A percentile compares a stretch with the other conserved stretches of the same genome.
These are phyloP conservation scores for Falciphora oryzae DNA, from an alignment of 2,329 filamentous ascomycete species.

Conservation along the genomic window DNA sequence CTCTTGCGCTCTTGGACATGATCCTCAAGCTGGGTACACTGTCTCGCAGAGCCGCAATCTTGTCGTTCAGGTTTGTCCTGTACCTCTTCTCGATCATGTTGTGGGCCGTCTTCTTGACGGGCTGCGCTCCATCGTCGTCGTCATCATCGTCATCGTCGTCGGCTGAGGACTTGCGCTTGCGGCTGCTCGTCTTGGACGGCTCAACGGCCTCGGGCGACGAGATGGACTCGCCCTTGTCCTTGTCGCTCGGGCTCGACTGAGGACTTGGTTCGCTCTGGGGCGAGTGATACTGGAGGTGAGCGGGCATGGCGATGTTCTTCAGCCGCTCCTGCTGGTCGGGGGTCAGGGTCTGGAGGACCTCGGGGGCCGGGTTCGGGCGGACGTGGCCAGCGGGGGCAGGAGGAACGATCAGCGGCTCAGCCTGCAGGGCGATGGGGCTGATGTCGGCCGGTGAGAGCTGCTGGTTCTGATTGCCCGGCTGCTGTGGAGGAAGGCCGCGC, in stretches of 20 bases:
- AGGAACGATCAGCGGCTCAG: constrained; percentile 22
- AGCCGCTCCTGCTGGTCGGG: constrained; percentile 56
- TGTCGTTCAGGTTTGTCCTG: constrained; percentile 92
- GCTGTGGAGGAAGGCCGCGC: constrained; percentile 22
- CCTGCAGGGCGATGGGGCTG: constrained; percentile 31
- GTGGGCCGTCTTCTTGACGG: constrained; percentile 84
- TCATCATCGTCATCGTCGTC: constrained; percentile 59
- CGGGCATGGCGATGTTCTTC: constrained; percentile 59
- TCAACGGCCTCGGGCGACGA: constrained; percentile 55
- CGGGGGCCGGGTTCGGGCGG: constrained; percentile 25
- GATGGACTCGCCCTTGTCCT: constrained; percentile 37
- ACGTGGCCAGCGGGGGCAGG: constrained; percentile 22
- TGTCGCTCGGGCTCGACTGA: constrained; percentile 45
- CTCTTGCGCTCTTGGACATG: constrained; percentile 66
- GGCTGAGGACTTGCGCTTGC: constrained; percentile 66
- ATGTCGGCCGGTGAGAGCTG: constrained; percentile 28
- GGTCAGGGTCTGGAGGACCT: constrained; percentile 39
- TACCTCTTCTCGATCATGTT: constrained; percentile 99
- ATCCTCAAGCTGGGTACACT: constrained; percentile 86
- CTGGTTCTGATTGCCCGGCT: constrained; percentile 13
- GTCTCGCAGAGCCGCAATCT: constrained; percentile 86
- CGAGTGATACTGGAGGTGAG: constrained; percentile 54
- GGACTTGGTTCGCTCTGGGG: constrained; percentile 54
- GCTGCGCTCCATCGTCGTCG: constrained; percentile 48
- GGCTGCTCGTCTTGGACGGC: constrained; percentile 39